Conservation (phyloP, 2,329 filamentous ascomycete species). For the Beauveria rudraprayagi region DNA sequence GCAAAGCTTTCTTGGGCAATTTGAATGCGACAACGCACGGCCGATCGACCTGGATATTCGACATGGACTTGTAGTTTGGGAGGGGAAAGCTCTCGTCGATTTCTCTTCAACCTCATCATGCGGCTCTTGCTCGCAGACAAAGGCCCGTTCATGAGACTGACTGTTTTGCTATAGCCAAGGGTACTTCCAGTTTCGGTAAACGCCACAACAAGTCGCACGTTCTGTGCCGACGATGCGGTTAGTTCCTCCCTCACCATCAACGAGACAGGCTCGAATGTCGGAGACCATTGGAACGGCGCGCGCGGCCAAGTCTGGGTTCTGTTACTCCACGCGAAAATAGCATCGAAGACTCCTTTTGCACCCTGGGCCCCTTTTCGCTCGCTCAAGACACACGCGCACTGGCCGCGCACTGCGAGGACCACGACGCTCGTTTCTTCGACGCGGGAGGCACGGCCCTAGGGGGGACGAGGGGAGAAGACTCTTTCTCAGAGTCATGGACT, state of each 20-base stretch:
- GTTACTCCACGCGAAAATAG: background rate
- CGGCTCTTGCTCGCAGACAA: background rate
- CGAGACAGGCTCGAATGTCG: background rate
- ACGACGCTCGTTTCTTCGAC: background rate
- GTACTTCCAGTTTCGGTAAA: slow-evolving; percentile 50
- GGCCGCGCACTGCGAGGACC: background rate
- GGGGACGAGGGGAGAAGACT: too few species aligned
- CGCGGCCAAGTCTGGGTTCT: background rate
- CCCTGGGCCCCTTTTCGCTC: background rate
- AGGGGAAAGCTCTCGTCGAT: background rate
- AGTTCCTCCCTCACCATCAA: slow-evolving; percentile 34
- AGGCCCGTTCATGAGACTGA: slow-evolving; percentile 10
- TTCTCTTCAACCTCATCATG: background rate
- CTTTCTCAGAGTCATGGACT: background rate
- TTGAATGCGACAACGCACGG: background rate
- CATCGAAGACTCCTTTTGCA: too few species aligned
- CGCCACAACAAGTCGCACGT: slow-evolving; percentile 98
- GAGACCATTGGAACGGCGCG: background rate
- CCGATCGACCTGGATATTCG: background rate
- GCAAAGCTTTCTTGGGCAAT: too few species aligned
- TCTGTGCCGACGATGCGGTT: slow-evolving; percentile 96
- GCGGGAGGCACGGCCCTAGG: background rate
- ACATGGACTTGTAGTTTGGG: background rate
- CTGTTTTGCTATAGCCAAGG: slow-evolving; percentile 39
- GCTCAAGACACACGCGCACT: background rate